A percentile compares a stretch with the other conserved stretches of the same genome.
Conservation (phyloP, 2,329 filamentous ascomycete species). For the Penicillium palitans region DNA sequence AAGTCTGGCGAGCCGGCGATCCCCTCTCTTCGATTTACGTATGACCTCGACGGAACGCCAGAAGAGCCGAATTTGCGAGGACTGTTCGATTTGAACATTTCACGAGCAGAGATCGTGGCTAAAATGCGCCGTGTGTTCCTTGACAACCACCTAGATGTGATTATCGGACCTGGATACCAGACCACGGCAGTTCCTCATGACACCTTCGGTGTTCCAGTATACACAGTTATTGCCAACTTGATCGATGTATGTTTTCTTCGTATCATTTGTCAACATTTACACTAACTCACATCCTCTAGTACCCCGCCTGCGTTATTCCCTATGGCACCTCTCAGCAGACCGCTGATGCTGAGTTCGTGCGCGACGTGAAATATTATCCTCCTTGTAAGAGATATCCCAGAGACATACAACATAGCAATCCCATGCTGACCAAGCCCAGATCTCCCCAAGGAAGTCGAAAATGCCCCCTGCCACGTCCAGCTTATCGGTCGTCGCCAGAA, state of each 20-base stretch:
- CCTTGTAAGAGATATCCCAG: background rate
- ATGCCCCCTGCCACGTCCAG: background rate
- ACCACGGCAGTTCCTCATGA: background rate
- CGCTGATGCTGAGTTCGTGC: background rate
- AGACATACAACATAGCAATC: background rate
- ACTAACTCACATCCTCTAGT: background rate
- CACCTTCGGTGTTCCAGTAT: background rate
- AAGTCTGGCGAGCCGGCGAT: background rate
- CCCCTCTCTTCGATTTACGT: background rate
- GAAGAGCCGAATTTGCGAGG: background rate
- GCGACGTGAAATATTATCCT: background rate
- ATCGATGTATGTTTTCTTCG: background rate
- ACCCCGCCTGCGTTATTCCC: background rate
- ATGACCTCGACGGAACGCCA: background rate
- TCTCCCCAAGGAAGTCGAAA: background rate
- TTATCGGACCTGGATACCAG: background rate
- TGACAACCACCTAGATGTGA: background rate
- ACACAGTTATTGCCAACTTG: background rate
- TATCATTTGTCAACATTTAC: background rate
- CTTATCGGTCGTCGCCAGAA: background rate
- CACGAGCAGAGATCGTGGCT: background rate
- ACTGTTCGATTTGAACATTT: background rate
- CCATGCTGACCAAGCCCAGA: background rate
- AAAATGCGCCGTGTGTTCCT: background rate
- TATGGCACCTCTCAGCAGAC: background rate